Evolutionary conservation across 257 asterid genomes (phyloP).

Genomic region (Solanum tacnaense): DNA sequence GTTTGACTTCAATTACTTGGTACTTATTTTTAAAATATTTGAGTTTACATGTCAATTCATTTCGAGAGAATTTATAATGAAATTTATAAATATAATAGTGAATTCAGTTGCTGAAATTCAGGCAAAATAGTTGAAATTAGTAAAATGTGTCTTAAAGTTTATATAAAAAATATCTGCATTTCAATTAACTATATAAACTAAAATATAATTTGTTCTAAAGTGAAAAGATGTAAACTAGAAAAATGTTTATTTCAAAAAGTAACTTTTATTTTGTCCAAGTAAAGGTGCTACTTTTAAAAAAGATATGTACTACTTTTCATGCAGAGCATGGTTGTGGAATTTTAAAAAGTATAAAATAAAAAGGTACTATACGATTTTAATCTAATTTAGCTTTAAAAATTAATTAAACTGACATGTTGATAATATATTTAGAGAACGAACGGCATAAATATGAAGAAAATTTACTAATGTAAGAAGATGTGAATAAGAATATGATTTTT

Average conservation of each 20-base stretch:
- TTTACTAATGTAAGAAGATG: neutral
- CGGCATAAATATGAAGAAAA: too few species aligned
- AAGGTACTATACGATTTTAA: rapidly evolving
- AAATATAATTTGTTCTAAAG: too few species aligned
- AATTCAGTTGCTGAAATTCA: neutral
- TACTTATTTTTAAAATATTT: too few species aligned
- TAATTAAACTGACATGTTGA: rapidly evolving
- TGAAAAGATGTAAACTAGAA: too few species aligned
- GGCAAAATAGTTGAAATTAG: neutral
- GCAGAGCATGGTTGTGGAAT: neutral
- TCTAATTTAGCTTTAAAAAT: too few species aligned
- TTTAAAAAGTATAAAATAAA: neutral
- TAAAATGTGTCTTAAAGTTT: neutral
- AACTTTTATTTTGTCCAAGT: neutral
- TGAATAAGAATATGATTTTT: neutral
- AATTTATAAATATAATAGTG: too few species aligned
- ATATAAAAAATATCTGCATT: neutral
- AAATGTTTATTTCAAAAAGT: neutral
- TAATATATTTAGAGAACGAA: too few species aligned
- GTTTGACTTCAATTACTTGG: too few species aligned
- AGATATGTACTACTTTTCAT: neutral
- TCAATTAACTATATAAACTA: too few species aligned
- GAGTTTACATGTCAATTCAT: neutral
- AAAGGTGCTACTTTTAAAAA: neutral
- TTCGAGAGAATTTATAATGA: neutral